Conservation (phyloP, 2,329 filamentous ascomycete species). For the Aspergillus melleus region DNA sequence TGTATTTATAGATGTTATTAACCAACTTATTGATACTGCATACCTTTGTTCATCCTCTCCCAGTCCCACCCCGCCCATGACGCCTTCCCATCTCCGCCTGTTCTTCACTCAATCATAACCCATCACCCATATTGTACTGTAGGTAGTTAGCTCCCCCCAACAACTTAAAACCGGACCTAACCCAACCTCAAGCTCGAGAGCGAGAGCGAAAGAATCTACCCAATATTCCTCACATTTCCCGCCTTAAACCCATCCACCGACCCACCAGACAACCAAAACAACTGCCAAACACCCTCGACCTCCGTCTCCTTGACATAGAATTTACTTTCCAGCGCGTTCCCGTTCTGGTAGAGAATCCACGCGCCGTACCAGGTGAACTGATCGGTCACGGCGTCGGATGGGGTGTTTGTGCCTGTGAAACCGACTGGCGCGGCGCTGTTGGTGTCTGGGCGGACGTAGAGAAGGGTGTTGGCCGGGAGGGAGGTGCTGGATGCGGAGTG, state of each 20-base stretch:
- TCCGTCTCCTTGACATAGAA: background rate
- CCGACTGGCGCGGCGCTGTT: background rate
- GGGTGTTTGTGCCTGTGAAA: background rate
- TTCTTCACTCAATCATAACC: too few relatives aligned
- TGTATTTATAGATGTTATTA: too few relatives aligned
- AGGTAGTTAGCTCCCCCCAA: too few relatives aligned
- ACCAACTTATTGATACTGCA: too few relatives aligned
- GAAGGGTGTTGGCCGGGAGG: background rate
- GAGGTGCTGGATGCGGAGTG: background rate
- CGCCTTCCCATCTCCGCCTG: too few relatives aligned
- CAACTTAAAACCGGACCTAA: too few relatives aligned
- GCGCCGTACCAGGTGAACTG: background rate
- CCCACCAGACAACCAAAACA: background rate
- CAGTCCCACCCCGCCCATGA: too few relatives aligned
- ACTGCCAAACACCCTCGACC: background rate
- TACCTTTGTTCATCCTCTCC: too few relatives aligned
- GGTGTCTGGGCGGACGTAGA: background rate
- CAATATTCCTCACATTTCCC: background rate
- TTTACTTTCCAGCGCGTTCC: background rate
- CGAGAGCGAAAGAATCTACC: background rate
- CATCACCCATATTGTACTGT: too few relatives aligned
- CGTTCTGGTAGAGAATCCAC: background rate
- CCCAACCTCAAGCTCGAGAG: too few relatives aligned
- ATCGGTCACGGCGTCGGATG: background rate
- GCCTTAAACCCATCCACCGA: background rate